Conservation (phyloP, 2,329 filamentous ascomycete species). For the Metarhizium album region DNA sequence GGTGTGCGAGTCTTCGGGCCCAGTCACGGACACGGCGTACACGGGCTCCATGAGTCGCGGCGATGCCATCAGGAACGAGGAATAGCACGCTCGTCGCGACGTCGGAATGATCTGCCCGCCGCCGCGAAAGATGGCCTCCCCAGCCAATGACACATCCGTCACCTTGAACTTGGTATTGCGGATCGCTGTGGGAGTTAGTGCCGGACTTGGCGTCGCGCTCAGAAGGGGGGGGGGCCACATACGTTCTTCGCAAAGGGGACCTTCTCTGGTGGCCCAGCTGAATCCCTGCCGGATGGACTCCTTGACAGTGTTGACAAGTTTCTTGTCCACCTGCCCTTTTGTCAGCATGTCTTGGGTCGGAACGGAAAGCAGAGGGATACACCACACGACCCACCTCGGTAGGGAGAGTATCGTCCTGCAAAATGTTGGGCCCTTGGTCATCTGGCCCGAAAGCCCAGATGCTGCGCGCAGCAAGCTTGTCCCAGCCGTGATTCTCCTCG, state of each 20-base stretch:
- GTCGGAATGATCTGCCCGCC: slow-evolving; percentile 97
- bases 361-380: neutral
- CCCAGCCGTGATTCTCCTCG: slow-evolving; percentile 94
- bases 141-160: slow-evolving; percentile 77
- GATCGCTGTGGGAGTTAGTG: slow-evolving; percentile 50
- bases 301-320: slow-evolving; percentile 72
- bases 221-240: slow-evolving; percentile 10
- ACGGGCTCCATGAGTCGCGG: slow-evolving; percentile 95
- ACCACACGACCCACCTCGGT: slow-evolving; percentile 54
- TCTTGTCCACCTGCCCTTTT: slow-evolving; percentile 65
- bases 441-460: slow-evolving; percentile 99
- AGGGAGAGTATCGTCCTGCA: slow-evolving; percentile 92
- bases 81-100: slow-evolving; percentile 84
- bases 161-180: slow-evolving; percentile 97
- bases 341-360: neutral
- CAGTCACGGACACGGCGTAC: slow-evolving; percentile 86
- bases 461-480: slow-evolving; percentile 83
- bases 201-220: neutral
- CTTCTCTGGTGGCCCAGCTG: slow-evolving; percentile 91
- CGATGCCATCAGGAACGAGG: slow-evolving; percentile 92
- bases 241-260: slow-evolving; percentile 95
- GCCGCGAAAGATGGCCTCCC: slow-evolving; percentile 87
- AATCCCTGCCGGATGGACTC: slow-evolving; percentile 95
- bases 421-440: slow-evolving; percentile 85
- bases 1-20: slow-evolving; percentile 78